Conservation (phyloP, 1,284 basidiomycete genomes). For the Pseudozyma sp. region DNA sequence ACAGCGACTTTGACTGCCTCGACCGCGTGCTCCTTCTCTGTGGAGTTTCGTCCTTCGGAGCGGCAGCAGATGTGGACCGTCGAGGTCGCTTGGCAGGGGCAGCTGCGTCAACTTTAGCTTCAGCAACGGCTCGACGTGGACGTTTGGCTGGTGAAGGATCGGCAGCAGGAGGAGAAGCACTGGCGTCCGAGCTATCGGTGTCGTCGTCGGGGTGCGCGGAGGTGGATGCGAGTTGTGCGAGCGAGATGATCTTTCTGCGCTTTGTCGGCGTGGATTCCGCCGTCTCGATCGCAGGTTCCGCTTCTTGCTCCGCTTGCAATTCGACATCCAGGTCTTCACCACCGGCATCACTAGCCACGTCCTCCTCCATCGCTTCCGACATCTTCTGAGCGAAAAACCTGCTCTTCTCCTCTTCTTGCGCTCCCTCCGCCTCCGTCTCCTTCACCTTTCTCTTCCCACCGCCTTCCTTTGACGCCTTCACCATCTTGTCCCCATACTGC, state of each 20-base stretch:
- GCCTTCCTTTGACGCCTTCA: conserved; percentile 7
- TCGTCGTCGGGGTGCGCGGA: conserved; percentile 8
- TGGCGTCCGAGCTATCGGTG: conserved; percentile 11
- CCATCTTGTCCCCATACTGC: conserved; percentile 74
- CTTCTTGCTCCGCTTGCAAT: background rate
- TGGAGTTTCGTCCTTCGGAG: background rate
- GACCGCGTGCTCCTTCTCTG: conserved; percentile 14
- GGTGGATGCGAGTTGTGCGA: conserved; percentile 38
- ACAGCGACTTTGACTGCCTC: conserved; percentile 5
- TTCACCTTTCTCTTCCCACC: conserved; percentile 6
- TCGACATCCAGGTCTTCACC: conserved; percentile 16
- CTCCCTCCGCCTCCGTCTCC: background rate
- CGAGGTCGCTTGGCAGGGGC: conserved; percentile 7
- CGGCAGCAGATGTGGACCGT: conserved; percentile 5
- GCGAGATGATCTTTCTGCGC: conserved; percentile 47
- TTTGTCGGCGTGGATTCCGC: conserved; percentile 24
- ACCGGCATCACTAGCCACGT: background rate
- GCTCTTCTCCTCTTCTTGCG: conserved; percentile 27
- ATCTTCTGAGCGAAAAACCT: conserved; percentile 22
- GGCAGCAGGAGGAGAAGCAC: conserved; percentile 5
- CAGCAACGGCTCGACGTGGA: conserved; percentile 1
- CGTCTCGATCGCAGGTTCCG: background rate
- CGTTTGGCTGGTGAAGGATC: conserved; percentile 8
- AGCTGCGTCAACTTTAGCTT: background rate
- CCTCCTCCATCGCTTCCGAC: background rate